phyloP scores from a whole-genome alignment of 495 filamentous ascomycete genomes.

The Pyrenopolyporus hunteri region DNA sequence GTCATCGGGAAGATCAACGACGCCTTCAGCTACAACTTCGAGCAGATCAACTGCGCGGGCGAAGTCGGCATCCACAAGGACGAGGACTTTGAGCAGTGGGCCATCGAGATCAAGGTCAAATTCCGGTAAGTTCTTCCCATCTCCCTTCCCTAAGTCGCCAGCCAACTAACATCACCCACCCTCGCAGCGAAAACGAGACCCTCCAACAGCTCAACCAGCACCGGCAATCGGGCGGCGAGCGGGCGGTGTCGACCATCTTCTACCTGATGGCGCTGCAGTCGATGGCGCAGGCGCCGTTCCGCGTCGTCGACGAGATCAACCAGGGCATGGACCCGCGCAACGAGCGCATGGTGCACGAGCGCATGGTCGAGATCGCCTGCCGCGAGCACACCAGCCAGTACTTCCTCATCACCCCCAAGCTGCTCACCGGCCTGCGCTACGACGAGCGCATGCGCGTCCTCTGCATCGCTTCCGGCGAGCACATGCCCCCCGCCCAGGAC shows the following conservation, averaged over 20 bases:
- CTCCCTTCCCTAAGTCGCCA: background rate
- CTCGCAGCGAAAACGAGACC: constrained; percentile 71
- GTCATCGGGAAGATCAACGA: constrained; percentile 82
- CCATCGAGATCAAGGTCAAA: constrained; percentile 90
- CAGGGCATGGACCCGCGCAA: constrained; percentile 99
- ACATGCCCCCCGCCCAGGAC: constrained; percentile 68
- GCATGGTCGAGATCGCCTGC: constrained; percentile 95
- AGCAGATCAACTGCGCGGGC: constrained; percentile 93
- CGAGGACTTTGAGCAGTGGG: constrained; percentile 91
- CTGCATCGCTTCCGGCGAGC: constrained; percentile 91
- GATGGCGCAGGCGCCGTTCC: constrained; percentile 94
- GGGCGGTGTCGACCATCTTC: constrained; percentile 96
- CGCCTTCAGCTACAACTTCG: constrained; percentile 88
- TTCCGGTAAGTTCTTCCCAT: constrained; percentile 68
- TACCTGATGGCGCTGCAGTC: constrained; percentile 98
- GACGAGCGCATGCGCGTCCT: constrained; percentile 89
- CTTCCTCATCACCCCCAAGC: constrained; percentile 98
- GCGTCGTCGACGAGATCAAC: constrained; percentile 99
- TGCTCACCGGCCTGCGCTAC: constrained; percentile 83
- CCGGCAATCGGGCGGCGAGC: constrained; percentile 94
- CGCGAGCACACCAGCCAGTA: constrained; percentile 72
- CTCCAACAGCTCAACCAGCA: constrained; percentile 86
- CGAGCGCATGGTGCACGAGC: constrained; percentile 94
- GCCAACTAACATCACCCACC: constrained; percentile 1
- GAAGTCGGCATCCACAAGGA: constrained; percentile 83